Conservation (phyloP, 306 rosid genomes). For the Prunus mira region DNA sequence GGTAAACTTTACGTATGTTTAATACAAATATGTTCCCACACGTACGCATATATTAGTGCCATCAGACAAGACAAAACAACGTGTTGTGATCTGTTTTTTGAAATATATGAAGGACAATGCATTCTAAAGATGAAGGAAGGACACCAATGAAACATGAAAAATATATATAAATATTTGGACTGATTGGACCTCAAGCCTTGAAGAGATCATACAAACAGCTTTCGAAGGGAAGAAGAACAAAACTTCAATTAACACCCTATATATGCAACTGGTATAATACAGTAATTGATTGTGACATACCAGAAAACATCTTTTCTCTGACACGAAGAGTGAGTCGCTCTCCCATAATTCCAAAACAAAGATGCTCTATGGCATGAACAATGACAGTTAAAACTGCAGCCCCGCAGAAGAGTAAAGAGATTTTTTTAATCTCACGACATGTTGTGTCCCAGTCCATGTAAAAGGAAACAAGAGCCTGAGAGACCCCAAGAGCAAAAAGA, state of each 20-base stretch:
- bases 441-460: constrained; percentile 97
- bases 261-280: background rate
- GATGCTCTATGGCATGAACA: constrained; percentile 81
- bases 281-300: constrained; percentile 33
- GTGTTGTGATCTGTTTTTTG: background rate
- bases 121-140: too few relatives aligned
- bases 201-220: too few relatives aligned
- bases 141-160: too few relatives aligned
- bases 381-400: constrained; percentile 65
- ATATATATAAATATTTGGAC: too few relatives aligned
- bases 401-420: constrained; percentile 69
- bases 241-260: too few relatives aligned
- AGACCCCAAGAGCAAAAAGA: constrained; percentile 86
- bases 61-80: background rate
- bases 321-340: constrained; percentile 93
- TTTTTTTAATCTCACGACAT: constrained; percentile 60
- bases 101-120: background rate
- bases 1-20: too few relatives aligned
- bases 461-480: constrained; percentile 90
- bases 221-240: too few relatives aligned
- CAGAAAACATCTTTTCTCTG: constrained; percentile 82
- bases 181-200: too few relatives aligned
- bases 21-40: too few relatives aligned
- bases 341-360: constrained; percentile 90
- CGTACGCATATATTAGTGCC: background rate